Percentiles rank a stretch among this genome's conserved stretches.
Evolutionary conservation across 306 rosid species (phyloP).

Genomic region (Cotoneaster glaucophyllus): DNA sequence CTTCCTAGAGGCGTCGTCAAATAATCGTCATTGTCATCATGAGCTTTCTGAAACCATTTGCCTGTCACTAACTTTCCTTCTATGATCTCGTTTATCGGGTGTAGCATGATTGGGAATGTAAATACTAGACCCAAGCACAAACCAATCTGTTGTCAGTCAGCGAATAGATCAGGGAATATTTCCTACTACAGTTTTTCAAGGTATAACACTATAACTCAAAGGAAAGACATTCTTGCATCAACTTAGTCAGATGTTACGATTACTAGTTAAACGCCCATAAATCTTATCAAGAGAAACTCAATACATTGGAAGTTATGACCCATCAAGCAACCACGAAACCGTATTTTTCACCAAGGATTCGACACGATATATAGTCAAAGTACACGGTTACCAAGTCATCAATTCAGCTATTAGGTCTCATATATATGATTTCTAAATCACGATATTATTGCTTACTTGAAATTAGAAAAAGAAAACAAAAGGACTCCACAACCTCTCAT

Average conservation of each 20-base stretch:
- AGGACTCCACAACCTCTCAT: too few species aligned
- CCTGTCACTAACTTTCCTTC: slow-evolving; percentile 40
- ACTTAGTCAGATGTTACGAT: not conserved
- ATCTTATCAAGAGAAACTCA: not conserved
- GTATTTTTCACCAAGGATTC: not conserved
- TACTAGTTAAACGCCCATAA: not conserved
- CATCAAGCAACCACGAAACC: not conserved
- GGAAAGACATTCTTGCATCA: not conserved
- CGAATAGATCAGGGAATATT: not conserved
- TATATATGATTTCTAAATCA: not conserved
- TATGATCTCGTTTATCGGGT: slow-evolving; percentile 75
- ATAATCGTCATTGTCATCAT: slow-evolving; percentile 1
- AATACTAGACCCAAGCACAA: slow-evolving; percentile 72
- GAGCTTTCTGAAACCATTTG: slow-evolving; percentile 19
- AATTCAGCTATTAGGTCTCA: not conserved
- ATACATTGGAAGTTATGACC: not conserved
- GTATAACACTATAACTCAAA: not conserved
- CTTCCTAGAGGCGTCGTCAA: slow-evolving; percentile 25
- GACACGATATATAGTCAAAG: too few species aligned
- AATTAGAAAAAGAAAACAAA: too few species aligned
- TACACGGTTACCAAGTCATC: too few species aligned
- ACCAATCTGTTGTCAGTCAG: slow-evolving; percentile 48
- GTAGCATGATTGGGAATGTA: slow-evolving; percentile 86
- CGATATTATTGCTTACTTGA: too few species aligned
- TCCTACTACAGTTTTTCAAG: not conserved